phyloP scores from a whole-genome alignment of 768 basidiomycete genomes.

The Lentinula detonsa region DNA sequence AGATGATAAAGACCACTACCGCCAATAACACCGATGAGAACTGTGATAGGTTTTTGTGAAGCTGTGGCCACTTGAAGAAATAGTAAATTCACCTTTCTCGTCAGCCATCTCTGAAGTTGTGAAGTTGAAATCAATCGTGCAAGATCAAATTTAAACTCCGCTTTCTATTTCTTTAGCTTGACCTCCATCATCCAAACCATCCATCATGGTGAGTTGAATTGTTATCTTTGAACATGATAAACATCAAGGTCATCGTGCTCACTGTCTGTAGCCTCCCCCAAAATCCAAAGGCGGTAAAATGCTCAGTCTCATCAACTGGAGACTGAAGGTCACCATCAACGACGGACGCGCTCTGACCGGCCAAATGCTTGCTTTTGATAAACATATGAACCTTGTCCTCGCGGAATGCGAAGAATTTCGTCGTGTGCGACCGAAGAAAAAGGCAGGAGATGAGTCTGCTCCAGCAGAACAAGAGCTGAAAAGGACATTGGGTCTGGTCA shows the following conservation, averaged over 20 bases:
- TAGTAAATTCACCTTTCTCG: neutral
- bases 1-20: constrained; percentile 92
- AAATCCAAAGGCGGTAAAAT: constrained; percentile 99
- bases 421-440: constrained; percentile 88
- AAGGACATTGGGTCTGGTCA: constrained; percentile 92
- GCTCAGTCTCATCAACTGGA: constrained; percentile 96
- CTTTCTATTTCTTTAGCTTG: neutral
- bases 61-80: neutral
- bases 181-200: neutral
- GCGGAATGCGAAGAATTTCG: constrained; percentile 99
- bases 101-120: neutral
- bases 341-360: constrained; percentile 94
- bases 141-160: constrained; percentile 3
- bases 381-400: constrained; percentile 98
- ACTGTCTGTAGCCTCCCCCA: constrained; percentile 60
- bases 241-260: neutral
- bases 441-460: constrained; percentile 71
- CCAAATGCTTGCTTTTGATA: constrained; percentile 99
- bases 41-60: constrained; percentile 26
- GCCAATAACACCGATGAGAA: constrained; percentile 85
- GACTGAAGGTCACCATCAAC: constrained; percentile 94
- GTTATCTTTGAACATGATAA: neutral
- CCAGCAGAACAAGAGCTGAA: constrained; percentile 87
- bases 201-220: constrained; percentile 5
- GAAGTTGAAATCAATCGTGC: neutral